Base-by-base conservation (phyloP, 164 flowering plant species). In the Aristolochia contorta region DNA sequence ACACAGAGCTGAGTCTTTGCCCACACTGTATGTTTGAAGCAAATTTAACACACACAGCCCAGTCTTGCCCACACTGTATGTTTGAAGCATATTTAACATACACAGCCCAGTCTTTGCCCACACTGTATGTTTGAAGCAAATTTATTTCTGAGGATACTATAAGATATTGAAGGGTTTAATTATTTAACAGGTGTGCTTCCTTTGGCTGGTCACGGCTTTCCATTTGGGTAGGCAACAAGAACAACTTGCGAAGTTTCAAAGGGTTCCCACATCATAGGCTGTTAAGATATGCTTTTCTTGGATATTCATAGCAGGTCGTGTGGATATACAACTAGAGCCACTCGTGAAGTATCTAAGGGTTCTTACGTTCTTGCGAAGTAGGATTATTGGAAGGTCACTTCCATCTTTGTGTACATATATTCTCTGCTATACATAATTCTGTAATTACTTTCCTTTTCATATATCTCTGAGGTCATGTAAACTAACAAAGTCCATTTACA, bases 201-300 rank as follows among this genome's bases (percentile, higher is more conserved):
- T 84, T 57, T 88, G 96, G 97, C 74, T 86, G 49, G 59, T 72
- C 49, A 85, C 83, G 3, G 96, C 88, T 61, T 76, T 79, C 69
- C 75, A 79, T 66, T 72, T 91, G 65, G 97, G 97, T 60, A 76
- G 75, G 41, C 84, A 84, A 54, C 97, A 82, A 63, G 68, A 47
- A 20, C 81, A 82, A 65, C 84, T 86, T 60, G 84, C 85, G 20
- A 87, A 76, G 76, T 74, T 74, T 41, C 84, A 75, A 54, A 51
- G 37, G 8, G 58, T 56, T 53, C 66, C 81, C 25, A 57, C 71
- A 10, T 15, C 77, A 19, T 61, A 51, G 63, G 18, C 32, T 20
- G 43, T 10, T 37, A 8, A 3, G 97, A 80, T 88, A 9, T 86
- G 97, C 59, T 55, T 82, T 25, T 20, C 82, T 57, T 88, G 96